Conservation (phyloP, 1,284 basidiomycete genomes). For the Acaromyces ingoldii region DNA sequence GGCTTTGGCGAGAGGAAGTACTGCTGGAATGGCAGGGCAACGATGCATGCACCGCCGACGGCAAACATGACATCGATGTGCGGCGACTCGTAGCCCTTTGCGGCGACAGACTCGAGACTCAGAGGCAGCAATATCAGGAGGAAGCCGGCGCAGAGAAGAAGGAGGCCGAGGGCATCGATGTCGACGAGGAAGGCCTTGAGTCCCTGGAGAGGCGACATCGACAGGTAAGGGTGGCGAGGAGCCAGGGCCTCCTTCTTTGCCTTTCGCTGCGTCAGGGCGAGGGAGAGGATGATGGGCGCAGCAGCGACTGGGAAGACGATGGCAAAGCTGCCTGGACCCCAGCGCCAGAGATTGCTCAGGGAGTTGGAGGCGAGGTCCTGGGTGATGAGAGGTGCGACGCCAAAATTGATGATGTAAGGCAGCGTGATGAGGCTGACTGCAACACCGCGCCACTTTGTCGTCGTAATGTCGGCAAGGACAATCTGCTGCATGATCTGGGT, state of each 20-base stretch:
- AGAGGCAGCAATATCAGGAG: constrained; percentile 44
- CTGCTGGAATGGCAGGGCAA: constrained; percentile 35
- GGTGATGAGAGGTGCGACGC: constrained; percentile 19
- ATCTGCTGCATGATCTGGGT: constrained; percentile 49
- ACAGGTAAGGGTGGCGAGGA: constrained; percentile 35
- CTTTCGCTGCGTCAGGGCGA: constrained; percentile 35
- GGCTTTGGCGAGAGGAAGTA: constrained; percentile 31
- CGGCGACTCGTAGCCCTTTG: constrained; percentile 28
- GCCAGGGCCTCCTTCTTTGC: constrained; percentile 31
- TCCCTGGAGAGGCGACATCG: constrained; percentile 10
- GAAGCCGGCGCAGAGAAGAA: constrained; percentile 43
- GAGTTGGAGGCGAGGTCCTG: background rate
- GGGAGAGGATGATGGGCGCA: constrained; percentile 32
- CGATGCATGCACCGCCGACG: constrained; percentile 34
- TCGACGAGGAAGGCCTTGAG: constrained; percentile 27
- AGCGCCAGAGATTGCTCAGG: constrained; percentile 29
- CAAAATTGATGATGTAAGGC: constrained; percentile 48
- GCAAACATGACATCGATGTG: constrained; percentile 48
- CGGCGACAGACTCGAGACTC: constrained; percentile 24
- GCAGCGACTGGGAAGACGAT: constrained; percentile 46
- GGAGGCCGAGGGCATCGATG: constrained; percentile 40
- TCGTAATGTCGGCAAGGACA: constrained; percentile 45
- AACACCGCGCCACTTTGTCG: constrained; percentile 39
- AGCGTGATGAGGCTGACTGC: constrained; percentile 42
- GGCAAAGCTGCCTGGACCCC: constrained; percentile 41